These are phyloP conservation scores for Lobulomyces angularis DNA, from an alignment of 192 early-diverging fungal species.

Conservation along the genomic window DNA sequence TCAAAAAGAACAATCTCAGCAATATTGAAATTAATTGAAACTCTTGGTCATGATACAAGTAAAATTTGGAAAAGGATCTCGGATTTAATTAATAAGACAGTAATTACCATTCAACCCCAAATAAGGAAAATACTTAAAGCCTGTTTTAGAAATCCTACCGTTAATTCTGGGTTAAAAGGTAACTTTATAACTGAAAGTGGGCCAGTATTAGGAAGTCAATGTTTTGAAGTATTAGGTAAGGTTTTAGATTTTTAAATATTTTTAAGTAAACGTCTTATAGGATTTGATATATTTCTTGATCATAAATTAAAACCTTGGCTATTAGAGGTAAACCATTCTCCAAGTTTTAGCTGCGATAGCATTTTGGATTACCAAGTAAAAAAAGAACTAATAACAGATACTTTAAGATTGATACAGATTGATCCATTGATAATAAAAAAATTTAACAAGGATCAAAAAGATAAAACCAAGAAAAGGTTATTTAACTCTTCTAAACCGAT, in stretches of 20 bases:
- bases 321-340: constrained; percentile 50
- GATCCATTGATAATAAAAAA: constrained; percentile 7
- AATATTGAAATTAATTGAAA: constrained; percentile 12
- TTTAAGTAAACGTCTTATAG: too few species aligned
- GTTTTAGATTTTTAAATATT: too few species aligned
- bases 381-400: constrained; percentile 31
- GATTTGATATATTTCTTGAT: constrained; percentile 51
- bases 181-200: background rate
- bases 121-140: constrained; percentile 23
- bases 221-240: constrained; percentile 50
- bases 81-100: constrained; percentile 39
- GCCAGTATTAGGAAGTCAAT: constrained; percentile 16
- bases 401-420: constrained; percentile 30
- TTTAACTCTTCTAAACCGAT: too few species aligned
- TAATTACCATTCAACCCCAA: constrained; percentile 39
- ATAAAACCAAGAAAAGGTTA: constrained; percentile 1
- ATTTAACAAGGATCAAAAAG: constrained; percentile 26
- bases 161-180: constrained; percentile 5
- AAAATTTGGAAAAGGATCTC: constrained; percentile 28
- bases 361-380: constrained; percentile 40
- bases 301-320: constrained; percentile 46
- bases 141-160: constrained; percentile 18
- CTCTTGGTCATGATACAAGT: constrained; percentile 1
- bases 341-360: constrained; percentile 43
- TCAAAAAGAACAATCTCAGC: constrained; percentile 26